phyloP scores from a whole-genome alignment of 2,329 filamentous ascomycete genomes.

The Botrytis byssoidea region DNA sequence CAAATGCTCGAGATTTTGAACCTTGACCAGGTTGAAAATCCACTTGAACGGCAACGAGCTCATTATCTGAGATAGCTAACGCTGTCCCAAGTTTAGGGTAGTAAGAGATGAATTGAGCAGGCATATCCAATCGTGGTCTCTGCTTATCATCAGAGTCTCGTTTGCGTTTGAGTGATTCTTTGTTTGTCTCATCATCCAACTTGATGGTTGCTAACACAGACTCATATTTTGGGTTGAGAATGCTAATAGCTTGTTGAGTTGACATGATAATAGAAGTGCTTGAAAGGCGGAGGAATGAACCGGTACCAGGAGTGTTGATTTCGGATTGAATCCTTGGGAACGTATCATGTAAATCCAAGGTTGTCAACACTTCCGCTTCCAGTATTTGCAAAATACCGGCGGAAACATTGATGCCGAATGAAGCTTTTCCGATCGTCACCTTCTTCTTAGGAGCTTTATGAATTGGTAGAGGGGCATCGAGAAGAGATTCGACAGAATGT shows the following conservation, averaged over 20 bases:
- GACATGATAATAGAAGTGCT: slow-evolving; percentile 63
- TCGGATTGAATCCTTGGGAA: slow-evolving; percentile 60
- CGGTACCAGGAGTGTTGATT: slow-evolving; percentile 51
- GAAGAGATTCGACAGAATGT: slow-evolving; percentile 36
- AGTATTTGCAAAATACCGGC: slow-evolving; percentile 65
- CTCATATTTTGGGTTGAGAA: slow-evolving; percentile 69
- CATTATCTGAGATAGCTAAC: slow-evolving; percentile 61
- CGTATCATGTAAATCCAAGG: slow-evolving; percentile 63
- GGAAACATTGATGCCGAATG: slow-evolving; percentile 59
- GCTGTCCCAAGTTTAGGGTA: slow-evolving; percentile 65
- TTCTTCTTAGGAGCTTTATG: slow-evolving; percentile 17
- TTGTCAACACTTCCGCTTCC: slow-evolving; percentile 51
- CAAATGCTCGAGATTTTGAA: slow-evolving; percentile 55
- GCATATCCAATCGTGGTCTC: slow-evolving; percentile 14
- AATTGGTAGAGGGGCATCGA: slow-evolving; percentile 31
- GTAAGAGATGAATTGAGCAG: slow-evolving; percentile 51
- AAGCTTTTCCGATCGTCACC: slow-evolving; percentile 18
- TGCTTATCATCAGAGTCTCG: slow-evolving; percentile 30
- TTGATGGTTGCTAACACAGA: slow-evolving; percentile 47
- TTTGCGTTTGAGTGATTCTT: slow-evolving; percentile 30
- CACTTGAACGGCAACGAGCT: slow-evolving; percentile 68
- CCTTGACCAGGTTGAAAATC: slow-evolving; percentile 58
- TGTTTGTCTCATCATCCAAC: slow-evolving; percentile 29
- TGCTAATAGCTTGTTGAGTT: slow-evolving; percentile 54
- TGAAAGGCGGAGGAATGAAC: slow-evolving; percentile 66